Percentiles rank a stretch among this genome's conserved stretches.
Evolutionary conservation across 352 stramenopile genomes (phyloP).

Genomic region (Globisporangium cederbergense): DNA sequence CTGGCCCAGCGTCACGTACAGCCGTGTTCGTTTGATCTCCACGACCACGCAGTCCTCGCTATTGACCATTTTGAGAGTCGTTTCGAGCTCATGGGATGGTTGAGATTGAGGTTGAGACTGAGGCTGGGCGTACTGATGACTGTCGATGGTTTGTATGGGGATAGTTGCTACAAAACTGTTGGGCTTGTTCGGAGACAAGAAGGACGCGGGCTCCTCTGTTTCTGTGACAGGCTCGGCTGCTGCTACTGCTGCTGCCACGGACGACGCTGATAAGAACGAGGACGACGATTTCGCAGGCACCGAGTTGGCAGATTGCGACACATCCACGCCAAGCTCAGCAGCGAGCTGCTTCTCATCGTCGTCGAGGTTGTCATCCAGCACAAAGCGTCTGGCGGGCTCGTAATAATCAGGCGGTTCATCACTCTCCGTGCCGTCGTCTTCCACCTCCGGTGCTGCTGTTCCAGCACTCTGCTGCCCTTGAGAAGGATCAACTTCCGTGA

Average conservation of each 20-base stretch:
- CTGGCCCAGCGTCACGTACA: slow-evolving; percentile 56
- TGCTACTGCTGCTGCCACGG: not conserved
- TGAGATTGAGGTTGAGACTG: no score
- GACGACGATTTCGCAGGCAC: not conserved
- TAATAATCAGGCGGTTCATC: not conserved
- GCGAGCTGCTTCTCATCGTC: not conserved
- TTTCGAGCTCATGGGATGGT: not conserved
- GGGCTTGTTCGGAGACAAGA: slow-evolving; percentile 42
- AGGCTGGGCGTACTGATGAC: not conserved
- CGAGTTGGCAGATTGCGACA: not conserved
- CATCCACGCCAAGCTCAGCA: not conserved
- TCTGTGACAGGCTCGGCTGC: not conserved
- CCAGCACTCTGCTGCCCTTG: not conserved
- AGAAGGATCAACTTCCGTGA: slow-evolving; percentile 1
- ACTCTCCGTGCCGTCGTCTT: not conserved
- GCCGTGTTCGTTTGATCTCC: slow-evolving; percentile 28
- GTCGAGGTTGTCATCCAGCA: not conserved
- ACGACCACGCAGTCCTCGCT: slow-evolving; percentile 31
- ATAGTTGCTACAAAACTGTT: slow-evolving; percentile 23
- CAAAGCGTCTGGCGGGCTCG: not conserved
- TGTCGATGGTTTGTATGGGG: slow-evolving; percentile 9
- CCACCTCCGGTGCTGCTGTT: not conserved
- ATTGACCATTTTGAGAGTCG: not conserved
- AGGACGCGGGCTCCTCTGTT: slow-evolving; percentile 29
- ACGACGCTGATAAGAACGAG: not conserved